Evolutionary conservation across 148 eudicot species (phyloP).

Genomic region (Heliosperma pusillum): DNA sequence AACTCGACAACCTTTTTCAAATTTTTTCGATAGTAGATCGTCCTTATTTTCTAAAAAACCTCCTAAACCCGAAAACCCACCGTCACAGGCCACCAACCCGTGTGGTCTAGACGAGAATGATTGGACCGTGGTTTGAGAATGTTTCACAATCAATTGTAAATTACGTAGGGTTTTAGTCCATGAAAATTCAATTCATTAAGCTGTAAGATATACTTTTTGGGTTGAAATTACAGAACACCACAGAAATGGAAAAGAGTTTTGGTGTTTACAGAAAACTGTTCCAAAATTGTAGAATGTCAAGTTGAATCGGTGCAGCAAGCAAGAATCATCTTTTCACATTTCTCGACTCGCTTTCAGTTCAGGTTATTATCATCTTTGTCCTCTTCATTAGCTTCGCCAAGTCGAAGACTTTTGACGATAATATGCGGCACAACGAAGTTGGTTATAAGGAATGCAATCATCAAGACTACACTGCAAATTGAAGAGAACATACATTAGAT

Average conservation of each 20-base stretch:
- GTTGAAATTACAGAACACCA: slow-evolving; percentile 14
- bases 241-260: slow-evolving; percentile 24
- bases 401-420: slow-evolving; percentile 10
- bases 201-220: slow-evolving; percentile 19
- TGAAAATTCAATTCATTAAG: slow-evolving; percentile 4
- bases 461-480: slow-evolving; percentile 24
- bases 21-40: slow-evolving; percentile 35
- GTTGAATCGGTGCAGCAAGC: slow-evolving; percentile 1
- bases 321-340: not conserved
- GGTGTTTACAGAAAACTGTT: slow-evolving; percentile 11
- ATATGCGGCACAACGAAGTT: slow-evolving; percentile 26
- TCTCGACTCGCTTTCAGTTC: not conserved
- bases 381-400: not conserved
- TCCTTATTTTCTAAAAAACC: slow-evolving; percentile 75
- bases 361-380: slow-evolving; percentile 18
- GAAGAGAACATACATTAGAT: not conserved
- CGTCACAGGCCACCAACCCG: slow-evolving; percentile 35
- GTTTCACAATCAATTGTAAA: slow-evolving; percentile 20
- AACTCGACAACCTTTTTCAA: slow-evolving; percentile 41
- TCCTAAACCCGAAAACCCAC: slow-evolving; percentile 52
- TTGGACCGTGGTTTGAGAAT: slow-evolving; percentile 41
- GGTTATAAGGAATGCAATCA: slow-evolving; percentile 19
- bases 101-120: slow-evolving; percentile 42
- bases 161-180: slow-evolving; percentile 22
- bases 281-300: not conserved